Percentiles rank a stretch among this genome's conserved stretches.
Conservation (phyloP, 2,329 filamentous ascomycete genomes). For the Aspergillus neoniger region DNA sequence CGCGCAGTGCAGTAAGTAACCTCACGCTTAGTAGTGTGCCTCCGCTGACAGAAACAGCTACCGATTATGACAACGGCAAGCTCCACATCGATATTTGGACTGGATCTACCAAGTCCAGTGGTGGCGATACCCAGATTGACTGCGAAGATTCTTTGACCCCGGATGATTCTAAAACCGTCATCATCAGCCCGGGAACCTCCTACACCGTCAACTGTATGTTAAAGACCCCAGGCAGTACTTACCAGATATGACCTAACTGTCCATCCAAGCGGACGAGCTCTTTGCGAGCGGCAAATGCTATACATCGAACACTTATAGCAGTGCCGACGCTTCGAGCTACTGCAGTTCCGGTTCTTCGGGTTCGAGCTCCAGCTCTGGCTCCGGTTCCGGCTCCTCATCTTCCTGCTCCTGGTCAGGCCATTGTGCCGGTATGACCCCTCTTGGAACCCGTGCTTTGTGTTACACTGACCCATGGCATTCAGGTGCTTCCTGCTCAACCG, state of each 20-base stretch:
- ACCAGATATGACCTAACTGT: neutral
- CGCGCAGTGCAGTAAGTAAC: conserved; percentile 14
- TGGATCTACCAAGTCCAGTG: neutral
- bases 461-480: neutral
- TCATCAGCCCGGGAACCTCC: conserved; percentile 2
- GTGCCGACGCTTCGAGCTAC: neutral
- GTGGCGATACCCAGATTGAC: neutral
- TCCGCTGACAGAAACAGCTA: neutral
- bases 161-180: neutral
- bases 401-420: neutral
- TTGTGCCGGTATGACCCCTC: neutral
- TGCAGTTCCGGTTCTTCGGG: neutral
- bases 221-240: neutral
- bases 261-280: neutral
- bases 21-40: neutral
- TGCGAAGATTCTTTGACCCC: conserved; percentile 16
- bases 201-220: conserved; percentile 1
- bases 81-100: conserved; percentile 20
- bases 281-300: conserved; percentile 5
- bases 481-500: conserved; percentile 6
- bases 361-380: neutral
- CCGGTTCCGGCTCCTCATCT: neutral
- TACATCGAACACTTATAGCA: conserved; percentile 6
- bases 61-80: conserved; percentile 8
- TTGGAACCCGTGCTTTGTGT: neutral